Evolutionary conservation across 2,329 filamentous ascomycete genomes (phyloP), one percentile per base, ranked within the genome.

Genomic region (Colletotrichum simmondsii): DNA sequence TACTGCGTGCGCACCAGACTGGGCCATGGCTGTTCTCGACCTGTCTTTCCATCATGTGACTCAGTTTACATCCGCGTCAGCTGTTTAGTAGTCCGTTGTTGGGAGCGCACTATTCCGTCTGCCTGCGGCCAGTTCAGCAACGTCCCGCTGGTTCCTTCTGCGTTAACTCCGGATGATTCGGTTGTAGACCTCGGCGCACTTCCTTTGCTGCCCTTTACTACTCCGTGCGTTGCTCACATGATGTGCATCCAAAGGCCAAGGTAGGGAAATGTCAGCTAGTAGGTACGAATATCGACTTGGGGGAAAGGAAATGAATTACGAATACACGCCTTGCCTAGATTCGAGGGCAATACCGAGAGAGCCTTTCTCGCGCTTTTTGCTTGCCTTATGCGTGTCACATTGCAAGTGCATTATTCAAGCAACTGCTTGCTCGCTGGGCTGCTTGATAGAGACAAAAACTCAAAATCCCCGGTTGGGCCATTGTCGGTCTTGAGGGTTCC

Each of bases 401-500:
- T 35, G 52, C 62, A 46, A 22, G n/a, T 46, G 62, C 62, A 65
- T 65, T 65, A 46, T 57, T 46, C 56, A 57, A 65, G 62, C 62
- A 65, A 28, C 32, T 16, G 37, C 53, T 57, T 22, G 11, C 52
- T 56, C 62, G 28, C 32, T 46, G 49, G 53, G 42, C 42, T 57
- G 54, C 42, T 66, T 65, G 16, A 60, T 30, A 35, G 37, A 53
- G 35, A 60, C 37, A n/a, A 70, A 66, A 66, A 59, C 62, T 42
- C 42, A 59, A 59, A 70, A 37, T 53, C 54, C 19, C 19, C 53
- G 68, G 68, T 24, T 35, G 54, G 56, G 26, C 68, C 46, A 54
- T 60, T 46, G 53, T 67, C 42, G n/a, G 54, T 59, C 68, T 46
- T 66, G 46, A 62, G 46, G 42, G 22, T 65, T 67, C 56, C 42